These are phyloP conservation scores for Arthroderma sp. DNA, from an alignment of 2,329 filamentous ascomycete species.

Conservation along the genomic window DNA sequence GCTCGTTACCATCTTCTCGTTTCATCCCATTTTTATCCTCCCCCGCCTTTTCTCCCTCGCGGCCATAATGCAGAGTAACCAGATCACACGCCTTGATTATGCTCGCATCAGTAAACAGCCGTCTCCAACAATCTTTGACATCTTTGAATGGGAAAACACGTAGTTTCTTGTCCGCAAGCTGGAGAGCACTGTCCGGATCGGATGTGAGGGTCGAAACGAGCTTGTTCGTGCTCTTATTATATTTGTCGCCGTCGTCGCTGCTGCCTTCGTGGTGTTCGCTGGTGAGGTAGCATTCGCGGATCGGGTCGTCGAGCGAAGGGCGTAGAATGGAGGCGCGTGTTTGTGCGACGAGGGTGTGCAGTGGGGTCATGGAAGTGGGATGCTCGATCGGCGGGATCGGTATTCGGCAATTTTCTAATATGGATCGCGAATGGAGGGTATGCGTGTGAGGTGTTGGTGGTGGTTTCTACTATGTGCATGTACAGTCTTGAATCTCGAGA, in stretches of 20 bases:
- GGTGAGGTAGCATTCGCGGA: slow-evolving; percentile 20
- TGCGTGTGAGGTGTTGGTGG: too few species aligned
- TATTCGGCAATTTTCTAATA: too few species aligned
- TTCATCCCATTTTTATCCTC: background rate
- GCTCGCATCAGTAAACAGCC: slow-evolving; percentile 45
- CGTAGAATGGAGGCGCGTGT: slow-evolving; percentile 18
- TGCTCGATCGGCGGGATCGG: too few species aligned
- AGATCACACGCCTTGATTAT: slow-evolving; percentile 32
- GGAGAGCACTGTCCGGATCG: slow-evolving; percentile 30
- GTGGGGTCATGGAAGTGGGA: slow-evolving; percentile 1
- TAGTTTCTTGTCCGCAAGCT: slow-evolving; percentile 40
- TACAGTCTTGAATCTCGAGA: too few species aligned
- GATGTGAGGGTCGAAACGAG: slow-evolving; percentile 17
- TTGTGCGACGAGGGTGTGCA: slow-evolving; percentile 14
- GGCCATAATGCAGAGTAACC: slow-evolving; percentile 12
- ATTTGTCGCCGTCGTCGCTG: too few species aligned
- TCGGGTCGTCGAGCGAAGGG: slow-evolving; percentile 22
- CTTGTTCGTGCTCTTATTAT: slow-evolving; percentile 12
- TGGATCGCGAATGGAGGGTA: too few species aligned
- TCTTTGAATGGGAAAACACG: slow-evolving; percentile 44
- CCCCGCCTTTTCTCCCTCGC: background rate
- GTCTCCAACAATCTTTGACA: slow-evolving; percentile 43
- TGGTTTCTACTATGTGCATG: too few species aligned
- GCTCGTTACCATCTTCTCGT: too few species aligned
- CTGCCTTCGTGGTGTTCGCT: too few species aligned